Percentiles rank a stretch among this genome's conserved stretches.
These are phyloP conservation scores for Elasticomyces elasticus DNA, from an alignment of 495 filamentous ascomycete genomes.

Conservation along the genomic window DNA sequence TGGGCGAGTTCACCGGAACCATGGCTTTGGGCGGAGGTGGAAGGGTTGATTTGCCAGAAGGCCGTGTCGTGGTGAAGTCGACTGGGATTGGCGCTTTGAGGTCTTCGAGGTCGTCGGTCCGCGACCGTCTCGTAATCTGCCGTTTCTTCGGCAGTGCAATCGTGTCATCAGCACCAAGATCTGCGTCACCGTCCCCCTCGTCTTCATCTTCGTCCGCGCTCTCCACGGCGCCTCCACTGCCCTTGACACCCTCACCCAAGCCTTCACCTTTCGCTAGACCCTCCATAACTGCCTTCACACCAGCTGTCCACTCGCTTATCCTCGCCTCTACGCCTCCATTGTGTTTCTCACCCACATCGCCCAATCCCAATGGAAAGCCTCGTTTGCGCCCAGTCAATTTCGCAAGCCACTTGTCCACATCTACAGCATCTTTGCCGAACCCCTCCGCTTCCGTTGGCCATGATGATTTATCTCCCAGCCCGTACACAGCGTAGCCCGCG, in stretches of 20 bases:
- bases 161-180: too few relatives aligned
- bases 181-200: constrained; percentile 45
- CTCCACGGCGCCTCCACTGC: constrained; percentile 72
- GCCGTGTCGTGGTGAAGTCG: constrained; percentile 68
- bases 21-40: constrained; percentile 57
- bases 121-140: not conserved
- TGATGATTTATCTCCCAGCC: constrained; percentile 78
- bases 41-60: constrained; percentile 24
- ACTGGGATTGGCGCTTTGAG: constrained; percentile 57
- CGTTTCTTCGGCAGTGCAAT: too few relatives aligned
- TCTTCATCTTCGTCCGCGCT: constrained; percentile 66
- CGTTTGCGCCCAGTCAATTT: constrained; percentile 71
- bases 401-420: constrained; percentile 91
- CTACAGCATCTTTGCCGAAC: constrained; percentile 80
- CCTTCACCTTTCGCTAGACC: constrained; percentile 53
- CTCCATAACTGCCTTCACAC: constrained; percentile 59
- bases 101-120: constrained; percentile 70
- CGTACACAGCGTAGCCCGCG: constrained; percentile 85
- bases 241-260: constrained; percentile 67
- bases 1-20: constrained; percentile 84
- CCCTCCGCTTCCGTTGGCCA: constrained; percentile 87
- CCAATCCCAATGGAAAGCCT: constrained; percentile 78
- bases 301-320: constrained; percentile 65
- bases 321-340: constrained; percentile 48
- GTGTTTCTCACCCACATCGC: constrained; percentile 65